Base-by-base conservation (phyloP, 331 rosid species). In the Pyracantha coccinea region DNA sequence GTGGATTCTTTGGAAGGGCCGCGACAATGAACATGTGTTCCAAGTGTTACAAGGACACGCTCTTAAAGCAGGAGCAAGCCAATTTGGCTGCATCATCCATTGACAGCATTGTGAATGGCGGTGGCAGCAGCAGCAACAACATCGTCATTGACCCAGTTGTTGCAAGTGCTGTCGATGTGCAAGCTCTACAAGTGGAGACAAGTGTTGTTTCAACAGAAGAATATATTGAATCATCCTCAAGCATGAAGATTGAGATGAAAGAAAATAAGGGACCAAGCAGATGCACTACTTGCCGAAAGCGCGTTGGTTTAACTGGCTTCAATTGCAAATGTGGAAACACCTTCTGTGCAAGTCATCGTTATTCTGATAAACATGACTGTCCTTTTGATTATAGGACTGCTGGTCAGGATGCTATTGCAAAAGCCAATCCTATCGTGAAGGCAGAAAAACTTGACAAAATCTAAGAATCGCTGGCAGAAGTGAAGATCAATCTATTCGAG, bases 1-100 rank as follows among this genome's bases (percentile, higher is more conserved):
- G 97, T 71, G 96, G 96, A 44, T 89, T 92, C 83, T 92, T 92
- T 27, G 97, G 97, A 53, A 85, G 96, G 79, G 89, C 88, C 3
- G 76, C 90, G 28, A 89, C 97, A 4, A 88, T 88, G 96, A 88
- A 92, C 63, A 88, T 92, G 96, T 92, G 96, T 53, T 92, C 97
- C 41, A 88, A 88, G 78, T 92, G 97, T 67, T 92, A 86, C 88
- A 89, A 89, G 77, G 96, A 86, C 86, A 80, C 52, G 69, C 77
- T 85, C 19, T 71, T 88, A 76, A 88, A 88, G 75, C 96, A 92
- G 85, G 96, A 92, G 21, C 96, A 86, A 59, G 93, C 79, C 20
- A 74, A 85, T 27, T 65, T 89, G 57, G 89, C 81, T 1, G 91
- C 88, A 4, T 74, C 91, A n/a, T 89, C 97, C 8, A 85, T 92